These are phyloP conservation scores for Coniochaeta sp. DNA, from an alignment of 2,329 filamentous ascomycete species.

Conservation along the genomic window DNA sequence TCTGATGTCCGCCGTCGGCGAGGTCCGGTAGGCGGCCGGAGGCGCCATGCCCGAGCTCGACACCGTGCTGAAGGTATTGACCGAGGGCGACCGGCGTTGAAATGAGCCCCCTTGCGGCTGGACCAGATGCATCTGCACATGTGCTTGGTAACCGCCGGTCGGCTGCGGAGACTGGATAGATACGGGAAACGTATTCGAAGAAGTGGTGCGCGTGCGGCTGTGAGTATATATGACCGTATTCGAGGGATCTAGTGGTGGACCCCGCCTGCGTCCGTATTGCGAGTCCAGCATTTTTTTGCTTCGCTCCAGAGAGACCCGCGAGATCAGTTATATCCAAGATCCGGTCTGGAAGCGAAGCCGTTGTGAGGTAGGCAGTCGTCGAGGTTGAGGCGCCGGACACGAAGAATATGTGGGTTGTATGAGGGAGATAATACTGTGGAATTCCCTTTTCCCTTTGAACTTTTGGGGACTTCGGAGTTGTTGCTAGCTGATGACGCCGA, in stretches of 20 bases:
- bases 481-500: neutral
- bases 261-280: conserved; percentile 21
- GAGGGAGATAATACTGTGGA: neutral
- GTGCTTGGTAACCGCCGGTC: conserved; percentile 24
- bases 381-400: neutral
- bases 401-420: neutral
- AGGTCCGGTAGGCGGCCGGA: conserved; percentile 49
- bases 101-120: conserved; percentile 27
- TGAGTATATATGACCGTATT: conserved; percentile 37
- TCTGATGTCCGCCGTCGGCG: conserved; percentile 52
- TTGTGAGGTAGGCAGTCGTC: neutral
- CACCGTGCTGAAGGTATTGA: conserved; percentile 64
- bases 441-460: neutral
- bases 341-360: neutral
- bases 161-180: conserved; percentile 19
- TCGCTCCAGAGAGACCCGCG: conserved; percentile 3
- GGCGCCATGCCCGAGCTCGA: conserved; percentile 43
- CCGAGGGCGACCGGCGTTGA: conserved; percentile 53
- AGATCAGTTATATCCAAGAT: neutral
- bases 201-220: conserved; percentile 48
- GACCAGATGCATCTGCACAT: conserved; percentile 19
- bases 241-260: conserved; percentile 15
- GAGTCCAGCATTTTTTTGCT: conserved; percentile 24
- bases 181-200: conserved; percentile 40
- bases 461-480: too few species aligned